A percentile compares a stretch with the other conserved stretches of the same genome.
These are phyloP conservation scores for Syzygium oleosum DNA, from an alignment of 345 rosid genomes.

Conservation along the genomic window DNA sequence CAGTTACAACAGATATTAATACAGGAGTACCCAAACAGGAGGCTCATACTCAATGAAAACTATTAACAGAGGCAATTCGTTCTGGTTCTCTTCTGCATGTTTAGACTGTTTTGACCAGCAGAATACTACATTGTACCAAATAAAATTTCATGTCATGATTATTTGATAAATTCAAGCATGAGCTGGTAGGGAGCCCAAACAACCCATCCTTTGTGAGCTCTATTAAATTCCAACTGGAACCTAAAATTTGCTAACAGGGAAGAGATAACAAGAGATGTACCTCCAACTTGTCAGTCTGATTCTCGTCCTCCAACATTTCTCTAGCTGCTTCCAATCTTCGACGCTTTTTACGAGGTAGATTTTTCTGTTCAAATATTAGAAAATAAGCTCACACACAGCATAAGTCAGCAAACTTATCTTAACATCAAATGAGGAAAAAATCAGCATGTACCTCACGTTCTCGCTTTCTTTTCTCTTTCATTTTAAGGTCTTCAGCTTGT, in stretches of 20 bases:
- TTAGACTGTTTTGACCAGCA: background rate
- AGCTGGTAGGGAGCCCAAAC: background rate
- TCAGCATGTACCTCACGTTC: conserved; percentile 61
- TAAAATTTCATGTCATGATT: background rate
- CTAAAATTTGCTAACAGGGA: background rate
- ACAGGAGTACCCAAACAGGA: background rate
- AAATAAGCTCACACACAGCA: background rate
- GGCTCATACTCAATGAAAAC: background rate
- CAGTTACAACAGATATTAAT: background rate
- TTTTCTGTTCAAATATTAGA: conserved; percentile 47
- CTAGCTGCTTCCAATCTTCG: conserved; percentile 92
- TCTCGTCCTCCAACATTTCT: conserved; percentile 86
- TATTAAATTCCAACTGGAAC: background rate
- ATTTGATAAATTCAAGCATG: background rate
- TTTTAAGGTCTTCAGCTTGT: conserved; percentile 78
- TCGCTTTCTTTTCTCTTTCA: conserved; percentile 88
- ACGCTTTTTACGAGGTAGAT: conserved; percentile 79
- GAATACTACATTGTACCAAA: background rate
- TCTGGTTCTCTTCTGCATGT: background rate
- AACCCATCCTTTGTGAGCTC: background rate
- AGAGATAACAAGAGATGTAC: conserved; percentile 24
- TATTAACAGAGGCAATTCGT: background rate
- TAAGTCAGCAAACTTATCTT: background rate
- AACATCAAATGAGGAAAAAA: background rate
- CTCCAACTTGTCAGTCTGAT: conserved; percentile 23